A percentile compares a stretch with the other conserved stretches of the same genome.
Conservation (phyloP, 2,329 filamentous ascomycete species). For the Epichloe sibirici region DNA sequence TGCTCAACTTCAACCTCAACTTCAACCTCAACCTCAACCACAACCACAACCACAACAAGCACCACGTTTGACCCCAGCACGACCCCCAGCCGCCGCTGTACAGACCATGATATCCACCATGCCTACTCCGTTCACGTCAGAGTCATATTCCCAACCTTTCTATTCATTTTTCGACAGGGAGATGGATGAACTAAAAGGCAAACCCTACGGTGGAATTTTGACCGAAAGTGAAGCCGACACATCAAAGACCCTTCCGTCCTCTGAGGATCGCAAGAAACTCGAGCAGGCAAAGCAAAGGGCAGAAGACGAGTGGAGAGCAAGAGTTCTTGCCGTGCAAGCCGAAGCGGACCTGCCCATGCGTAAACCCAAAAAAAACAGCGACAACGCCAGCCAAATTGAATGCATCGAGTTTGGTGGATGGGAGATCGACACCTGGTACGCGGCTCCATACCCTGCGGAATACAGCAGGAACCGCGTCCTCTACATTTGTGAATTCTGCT, state of each 20-base stretch:
- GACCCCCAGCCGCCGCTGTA: conserved; percentile 3
- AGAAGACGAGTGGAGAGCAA: conserved; percentile 80
- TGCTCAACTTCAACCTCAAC: too few species aligned
- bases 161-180: conserved; percentile 86
- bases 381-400: conserved; percentile 90
- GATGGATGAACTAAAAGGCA: conserved; percentile 76
- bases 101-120: conserved; percentile 19
- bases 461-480: conserved; percentile 92
- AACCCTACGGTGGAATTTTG: conserved; percentile 90
- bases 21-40: too few species aligned
- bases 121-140: conserved; percentile 44
- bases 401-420: conserved; percentile 96
- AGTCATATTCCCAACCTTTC: conserved; percentile 63
- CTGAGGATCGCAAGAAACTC: conserved; percentile 73
- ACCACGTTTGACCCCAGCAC: conserved; percentile 11
- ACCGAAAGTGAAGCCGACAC: conserved; percentile 86
- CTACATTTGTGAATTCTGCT: conserved; percentile 98
- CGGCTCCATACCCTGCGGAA: conserved; percentile 93
- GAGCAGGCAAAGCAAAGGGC: conserved; percentile 83
- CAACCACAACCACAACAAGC: conserved; percentile 7
- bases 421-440: conserved; percentile 99
- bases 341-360: conserved; percentile 50
- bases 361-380: conserved; percentile 63
- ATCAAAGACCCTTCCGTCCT: conserved; percentile 69
- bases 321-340: conserved; percentile 45